A percentile compares a stretch with the other conserved stretches of the same genome.
Evolutionary conservation across 768 basidiomycete species (phyloP).

Genomic region (Pilatotrama ljubarskyi): DNA sequence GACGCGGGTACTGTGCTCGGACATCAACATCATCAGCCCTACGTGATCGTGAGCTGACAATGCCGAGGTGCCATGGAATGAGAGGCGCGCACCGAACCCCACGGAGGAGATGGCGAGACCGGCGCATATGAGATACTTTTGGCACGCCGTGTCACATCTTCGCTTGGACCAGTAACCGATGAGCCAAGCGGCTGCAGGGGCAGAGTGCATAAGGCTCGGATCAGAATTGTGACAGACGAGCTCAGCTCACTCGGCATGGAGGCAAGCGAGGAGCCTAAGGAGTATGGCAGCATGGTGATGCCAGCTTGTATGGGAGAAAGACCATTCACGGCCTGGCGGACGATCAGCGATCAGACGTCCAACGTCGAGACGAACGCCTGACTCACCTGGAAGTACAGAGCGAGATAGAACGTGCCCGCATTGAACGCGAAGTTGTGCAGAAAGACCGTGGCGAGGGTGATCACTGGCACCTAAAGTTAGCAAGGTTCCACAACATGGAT

Average conservation of each 20-base stretch:
- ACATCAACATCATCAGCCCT: slow-evolving; percentile 70
- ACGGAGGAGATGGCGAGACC: slow-evolving; percentile 66
- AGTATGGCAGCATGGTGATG: slow-evolving; percentile 76
- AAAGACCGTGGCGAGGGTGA: slow-evolving; percentile 67
- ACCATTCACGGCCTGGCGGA: slow-evolving; percentile 62
- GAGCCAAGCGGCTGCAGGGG: slow-evolving; percentile 63
- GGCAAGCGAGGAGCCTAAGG: slow-evolving; percentile 80
- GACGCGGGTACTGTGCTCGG: slow-evolving; percentile 47
- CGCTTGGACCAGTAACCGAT: slow-evolving; percentile 66
- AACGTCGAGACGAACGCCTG: slow-evolving; percentile 1
- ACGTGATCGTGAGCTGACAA: slow-evolving; percentile 6
- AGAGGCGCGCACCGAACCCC: slow-evolving; percentile 64
- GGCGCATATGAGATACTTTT: slow-evolving; percentile 60
- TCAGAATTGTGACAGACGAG: slow-evolving; percentile 7
- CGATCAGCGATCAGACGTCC: slow-evolving; percentile 19
- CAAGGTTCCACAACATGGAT: neutral
- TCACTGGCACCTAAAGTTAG: slow-evolving; percentile 44
- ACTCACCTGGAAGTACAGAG: slow-evolving; percentile 77
- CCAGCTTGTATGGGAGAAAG: slow-evolving; percentile 74
- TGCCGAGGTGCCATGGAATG: neutral
- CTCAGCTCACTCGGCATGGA: slow-evolving; percentile 58
- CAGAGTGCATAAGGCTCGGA: slow-evolving; percentile 2
- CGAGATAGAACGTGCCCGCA: slow-evolving; percentile 84
- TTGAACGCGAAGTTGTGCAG: slow-evolving; percentile 84
- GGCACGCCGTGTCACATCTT: slow-evolving; percentile 57